Conservation (phyloP, 1,284 basidiomycete species). For the Fereydounia khargensis region DNA sequence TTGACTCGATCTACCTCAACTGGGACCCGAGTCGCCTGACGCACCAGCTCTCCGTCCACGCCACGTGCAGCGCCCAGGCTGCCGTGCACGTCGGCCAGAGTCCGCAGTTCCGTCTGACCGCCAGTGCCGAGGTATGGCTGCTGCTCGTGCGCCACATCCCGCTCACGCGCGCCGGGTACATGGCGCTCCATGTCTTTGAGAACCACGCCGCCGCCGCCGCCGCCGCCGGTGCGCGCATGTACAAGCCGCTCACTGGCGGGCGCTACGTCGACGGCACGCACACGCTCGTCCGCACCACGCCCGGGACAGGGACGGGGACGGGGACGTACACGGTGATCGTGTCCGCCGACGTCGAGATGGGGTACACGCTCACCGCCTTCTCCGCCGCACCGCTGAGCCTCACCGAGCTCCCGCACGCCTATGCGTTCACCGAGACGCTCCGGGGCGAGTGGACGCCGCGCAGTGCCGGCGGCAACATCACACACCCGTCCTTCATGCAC, state of each 20-base stretch:
- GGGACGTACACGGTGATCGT: slow-evolving; percentile 37
- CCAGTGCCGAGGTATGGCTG: slow-evolving; percentile 67
- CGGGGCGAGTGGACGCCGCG: slow-evolving; percentile 64
- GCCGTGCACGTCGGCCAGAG: slow-evolving; percentile 17
- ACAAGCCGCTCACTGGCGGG: slow-evolving; percentile 59
- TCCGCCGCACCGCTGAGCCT: slow-evolving; percentile 50
- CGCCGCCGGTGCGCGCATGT: slow-evolving; percentile 6
- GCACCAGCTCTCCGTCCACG: slow-evolving; percentile 67
- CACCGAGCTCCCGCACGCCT: slow-evolving; percentile 17
- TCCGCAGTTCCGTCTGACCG: slow-evolving; percentile 24
- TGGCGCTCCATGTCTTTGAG: slow-evolving; percentile 67
- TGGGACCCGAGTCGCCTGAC: slow-evolving; percentile 75
- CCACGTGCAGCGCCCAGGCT: slow-evolving; percentile 59
- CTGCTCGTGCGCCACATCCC: slow-evolving; percentile 73
- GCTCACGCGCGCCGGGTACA: slow-evolving; percentile 65
- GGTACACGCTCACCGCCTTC: slow-evolving; percentile 65
- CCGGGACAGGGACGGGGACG: neutral
- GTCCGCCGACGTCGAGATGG: slow-evolving; percentile 42
- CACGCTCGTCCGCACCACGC: slow-evolving; percentile 63
- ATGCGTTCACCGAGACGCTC: slow-evolving; percentile 24
- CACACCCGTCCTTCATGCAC: slow-evolving; percentile 74
- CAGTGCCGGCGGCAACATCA: slow-evolving; percentile 79
- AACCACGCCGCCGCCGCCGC: slow-evolving; percentile 4
- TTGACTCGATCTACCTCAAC: slow-evolving; percentile 80
- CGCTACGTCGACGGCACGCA: slow-evolving; percentile 76